phyloP scores from a whole-genome alignment of 352 stramenopile genomes.

The Pythium periplocum region DNA sequence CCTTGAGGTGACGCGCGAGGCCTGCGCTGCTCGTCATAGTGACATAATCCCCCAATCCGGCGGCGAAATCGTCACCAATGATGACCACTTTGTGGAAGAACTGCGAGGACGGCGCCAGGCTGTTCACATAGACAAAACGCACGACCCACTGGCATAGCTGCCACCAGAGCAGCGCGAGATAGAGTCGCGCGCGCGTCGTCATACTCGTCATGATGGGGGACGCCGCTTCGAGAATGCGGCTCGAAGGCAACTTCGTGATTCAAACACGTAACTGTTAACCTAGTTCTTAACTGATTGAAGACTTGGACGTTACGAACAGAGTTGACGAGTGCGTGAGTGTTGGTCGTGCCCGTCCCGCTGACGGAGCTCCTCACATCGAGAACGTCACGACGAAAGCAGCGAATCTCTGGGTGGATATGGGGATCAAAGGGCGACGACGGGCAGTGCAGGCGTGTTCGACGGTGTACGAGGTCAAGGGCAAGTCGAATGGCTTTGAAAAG shows the following conservation, averaged over 20 bases:
- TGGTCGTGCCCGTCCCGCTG: neutral
- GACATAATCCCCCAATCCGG: conserved; percentile 73
- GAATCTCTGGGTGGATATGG: conserved; percentile 31
- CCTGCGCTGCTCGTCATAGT: conserved; percentile 42
- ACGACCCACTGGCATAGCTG: conserved; percentile 51
- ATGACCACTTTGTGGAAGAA: conserved; percentile 83
- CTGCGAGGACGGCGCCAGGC: conserved; percentile 47
- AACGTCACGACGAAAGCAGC: neutral
- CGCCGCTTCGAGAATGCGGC: conserved; percentile 23
- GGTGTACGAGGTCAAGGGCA: conserved; percentile 15
- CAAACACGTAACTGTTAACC: too few species aligned
- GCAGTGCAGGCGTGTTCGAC: conserved; percentile 17
- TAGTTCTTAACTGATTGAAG: too few species aligned
- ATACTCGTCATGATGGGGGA: conserved; percentile 5
- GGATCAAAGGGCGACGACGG: conserved; percentile 56
- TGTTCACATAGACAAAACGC: conserved; percentile 30
- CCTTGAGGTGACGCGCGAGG: conserved; percentile 51
- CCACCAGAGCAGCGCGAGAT: conserved; percentile 67
- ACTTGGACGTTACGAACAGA: too few species aligned
- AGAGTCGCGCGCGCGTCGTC: conserved; percentile 29
- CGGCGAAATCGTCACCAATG: conserved; percentile 82
- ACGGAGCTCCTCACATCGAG: too few species aligned
- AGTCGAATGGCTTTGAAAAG: neutral
- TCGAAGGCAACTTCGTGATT: too few species aligned
- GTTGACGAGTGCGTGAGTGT: neutral